Evolutionary conservation across 495 filamentous ascomycete genomes (phyloP), one percentile per base, ranked within the genome.

Genomic region (Penicillium herquei): DNA sequence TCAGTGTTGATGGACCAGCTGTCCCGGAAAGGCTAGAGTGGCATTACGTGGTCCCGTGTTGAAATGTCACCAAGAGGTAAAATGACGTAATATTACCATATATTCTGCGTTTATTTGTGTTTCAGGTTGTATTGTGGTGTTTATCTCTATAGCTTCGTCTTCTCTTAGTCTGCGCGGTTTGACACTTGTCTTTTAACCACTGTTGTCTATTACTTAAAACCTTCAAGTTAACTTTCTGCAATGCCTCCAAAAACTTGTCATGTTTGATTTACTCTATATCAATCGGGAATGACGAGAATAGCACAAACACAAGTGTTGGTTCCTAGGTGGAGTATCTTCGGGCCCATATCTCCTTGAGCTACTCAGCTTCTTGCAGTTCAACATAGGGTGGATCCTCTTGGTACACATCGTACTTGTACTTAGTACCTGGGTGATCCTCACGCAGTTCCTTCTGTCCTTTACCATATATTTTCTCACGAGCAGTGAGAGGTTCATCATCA

Each of bases 401-500:
- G 55, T 84, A 84, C 39, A 78, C 74, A 54, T 82, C 74, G 56
- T 83, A 86, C 59, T 82, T 82, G 61, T 84, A 86, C 55, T 50
- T 58, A 52, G 74, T 80, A 12, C 81, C 82, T 8, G 65, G 54
- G 70, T 86, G 82, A 64, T 85, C 82, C 26, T 64, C 66, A 49
- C 81, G 66, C 35, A 84, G 58, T 50, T 73, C 72, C 30, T 63
- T 75, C 64, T 84, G 81, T 0, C 82, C 83, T 56, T 75, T 76
- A 6, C 83, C 81, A 71, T 81, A 84, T 0, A 85, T 64, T 70
- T 79, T 84, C 68, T 85, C 84, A n/a, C 82, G 69, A 18, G 79
- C 79, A 12, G 84, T 84, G 21, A 81, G 59, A 10, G 67, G 63
- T 44, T 80, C 76, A 18, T 75, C 77, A 32, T 61, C 62, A 4